These are phyloP conservation scores for Aureobasidium sp. DNA, from an alignment of 2,329 filamentous ascomycete species.

Conservation along the genomic window DNA sequence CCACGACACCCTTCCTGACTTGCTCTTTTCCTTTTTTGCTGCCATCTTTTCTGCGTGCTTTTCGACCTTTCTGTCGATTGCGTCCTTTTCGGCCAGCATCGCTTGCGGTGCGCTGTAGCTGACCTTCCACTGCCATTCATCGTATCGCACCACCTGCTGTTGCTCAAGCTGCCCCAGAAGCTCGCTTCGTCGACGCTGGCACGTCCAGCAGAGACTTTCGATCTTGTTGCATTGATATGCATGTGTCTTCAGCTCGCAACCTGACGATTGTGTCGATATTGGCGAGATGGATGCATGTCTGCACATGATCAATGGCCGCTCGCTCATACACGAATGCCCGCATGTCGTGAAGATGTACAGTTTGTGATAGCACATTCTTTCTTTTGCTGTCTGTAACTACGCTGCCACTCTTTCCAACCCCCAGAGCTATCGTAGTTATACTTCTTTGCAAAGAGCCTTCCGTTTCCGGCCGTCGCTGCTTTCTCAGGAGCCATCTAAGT, in stretches of 20 bases:
- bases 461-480: neutral
- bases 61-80: slow-evolving; percentile 15
- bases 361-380: slow-evolving; percentile 36
- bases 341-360: slow-evolving; percentile 35
- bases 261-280: slow-evolving; percentile 17
- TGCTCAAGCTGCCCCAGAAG: slow-evolving; percentile 23
- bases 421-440: neutral
- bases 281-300: slow-evolving; percentile 22
- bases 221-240: slow-evolving; percentile 30
- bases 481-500: neutral
- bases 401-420: neutral
- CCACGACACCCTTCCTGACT: slow-evolving; percentile 17
- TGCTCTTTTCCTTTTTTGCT: slow-evolving; percentile 10
- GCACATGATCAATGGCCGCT: slow-evolving; percentile 29
- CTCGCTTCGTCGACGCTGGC: slow-evolving; percentile 22
- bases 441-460: neutral
- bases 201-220: slow-evolving; percentile 27
- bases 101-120: slow-evolving; percentile 28
- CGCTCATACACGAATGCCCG: slow-evolving; percentile 32
- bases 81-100: slow-evolving; percentile 18
- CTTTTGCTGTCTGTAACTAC: neutral
- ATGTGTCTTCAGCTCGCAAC: slow-evolving; percentile 26
- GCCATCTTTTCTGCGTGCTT: slow-evolving; percentile 16
- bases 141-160: slow-evolving; percentile 26
- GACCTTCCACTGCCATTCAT: slow-evolving; percentile 36